Percentiles rank a stretch among this genome's conserved stretches.
Conservation (phyloP, 768 basidiomycete species). For the Piloderma croceum region DNA sequence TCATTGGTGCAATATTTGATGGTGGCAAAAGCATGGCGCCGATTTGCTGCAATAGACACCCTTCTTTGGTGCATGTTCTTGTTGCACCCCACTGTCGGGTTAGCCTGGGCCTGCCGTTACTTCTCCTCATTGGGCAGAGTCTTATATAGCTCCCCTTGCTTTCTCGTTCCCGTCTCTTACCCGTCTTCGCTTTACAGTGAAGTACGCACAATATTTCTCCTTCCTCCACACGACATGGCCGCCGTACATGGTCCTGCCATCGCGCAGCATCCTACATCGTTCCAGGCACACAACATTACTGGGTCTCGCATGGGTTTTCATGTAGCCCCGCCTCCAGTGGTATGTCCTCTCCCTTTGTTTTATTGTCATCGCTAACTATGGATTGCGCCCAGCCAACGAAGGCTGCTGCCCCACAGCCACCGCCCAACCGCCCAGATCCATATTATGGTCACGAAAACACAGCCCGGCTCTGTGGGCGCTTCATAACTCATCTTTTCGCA, state of each 20-base stretch:
- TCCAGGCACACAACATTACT: background rate
- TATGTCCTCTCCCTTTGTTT: background rate
- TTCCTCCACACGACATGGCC: background rate
- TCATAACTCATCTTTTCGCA: slow-evolving; percentile 80
- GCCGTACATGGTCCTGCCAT: background rate
- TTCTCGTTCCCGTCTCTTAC: background rate
- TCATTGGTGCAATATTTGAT: too few relatives aligned
- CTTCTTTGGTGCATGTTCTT: background rate
- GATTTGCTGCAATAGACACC: background rate
- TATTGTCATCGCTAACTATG: background rate
- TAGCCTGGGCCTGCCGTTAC: background rate
- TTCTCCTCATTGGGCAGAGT: background rate
- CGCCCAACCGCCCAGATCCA: slow-evolving; percentile 32
- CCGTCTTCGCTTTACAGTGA: background rate
- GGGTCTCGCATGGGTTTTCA: background rate
- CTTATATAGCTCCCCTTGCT: background rate
- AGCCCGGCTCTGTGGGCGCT: slow-evolving; percentile 65
- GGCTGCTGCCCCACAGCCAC: background rate
- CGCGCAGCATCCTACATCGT: background rate
- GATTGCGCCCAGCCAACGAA: background rate
- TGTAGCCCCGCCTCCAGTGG: background rate
- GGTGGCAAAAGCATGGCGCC: too few relatives aligned
- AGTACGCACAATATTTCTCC: background rate
- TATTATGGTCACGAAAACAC: slow-evolving; percentile 74
- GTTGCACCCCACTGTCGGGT: background rate